A percentile compares a stretch with the other conserved stretches of the same genome.
Evolutionary conservation across 129 eudicot species (phyloP).

Genomic region (Helichrysum umbraculigerum): DNA sequence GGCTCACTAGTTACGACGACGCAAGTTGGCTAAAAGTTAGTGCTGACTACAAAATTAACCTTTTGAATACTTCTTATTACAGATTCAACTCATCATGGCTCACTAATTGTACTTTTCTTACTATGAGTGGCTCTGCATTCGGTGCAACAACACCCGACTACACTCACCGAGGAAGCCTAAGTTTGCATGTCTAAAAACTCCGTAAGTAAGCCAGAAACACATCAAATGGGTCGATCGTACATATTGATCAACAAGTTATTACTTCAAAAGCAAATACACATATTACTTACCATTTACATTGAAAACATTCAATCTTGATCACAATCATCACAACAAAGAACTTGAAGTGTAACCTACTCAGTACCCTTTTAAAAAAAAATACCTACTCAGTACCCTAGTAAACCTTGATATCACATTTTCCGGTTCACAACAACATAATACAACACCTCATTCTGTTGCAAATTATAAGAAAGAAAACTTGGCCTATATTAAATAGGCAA

Average conservation of each 20-base stretch:
- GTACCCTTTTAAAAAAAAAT: no score
- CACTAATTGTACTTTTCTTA: no score
- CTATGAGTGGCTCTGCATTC: background rate
- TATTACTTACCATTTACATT: background rate
- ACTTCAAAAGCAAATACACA: background rate
- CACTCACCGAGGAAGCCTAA: background rate
- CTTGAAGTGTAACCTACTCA: background rate
- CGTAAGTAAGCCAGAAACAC: background rate
- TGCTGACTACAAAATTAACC: background rate
- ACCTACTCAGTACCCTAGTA: conserved; percentile 8
- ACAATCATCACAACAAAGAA: background rate
- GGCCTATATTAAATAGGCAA: background rate
- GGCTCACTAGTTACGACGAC: background rate
- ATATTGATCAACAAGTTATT: background rate
- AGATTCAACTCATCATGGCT: background rate
- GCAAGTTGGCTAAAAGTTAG: conserved; percentile 8
- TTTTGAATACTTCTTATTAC: background rate
- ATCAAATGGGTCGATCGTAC: background rate
- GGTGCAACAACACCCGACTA: background rate
- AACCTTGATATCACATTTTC: background rate
- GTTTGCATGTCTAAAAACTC: background rate
- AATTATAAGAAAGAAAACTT: background rate
- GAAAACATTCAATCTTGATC: background rate
- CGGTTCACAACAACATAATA: background rate
- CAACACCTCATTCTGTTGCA: background rate